Evolutionary conservation across 495 filamentous ascomycete species (phyloP), one percentile per base, ranked within the genome.

Genomic region (Penicillium manginii): DNA sequence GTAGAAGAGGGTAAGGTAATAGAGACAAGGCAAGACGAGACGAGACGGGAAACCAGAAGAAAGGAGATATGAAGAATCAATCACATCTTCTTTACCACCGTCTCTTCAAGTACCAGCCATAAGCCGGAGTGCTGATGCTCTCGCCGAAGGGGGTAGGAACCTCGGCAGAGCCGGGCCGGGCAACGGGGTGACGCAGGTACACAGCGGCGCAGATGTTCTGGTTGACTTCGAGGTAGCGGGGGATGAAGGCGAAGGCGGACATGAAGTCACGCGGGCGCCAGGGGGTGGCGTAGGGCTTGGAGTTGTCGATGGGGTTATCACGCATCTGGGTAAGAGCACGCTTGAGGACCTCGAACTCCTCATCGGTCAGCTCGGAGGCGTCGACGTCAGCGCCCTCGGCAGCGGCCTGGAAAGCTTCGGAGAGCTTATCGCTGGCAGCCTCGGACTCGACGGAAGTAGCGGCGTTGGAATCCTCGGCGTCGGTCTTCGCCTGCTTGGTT

Each of bases 171-270:
- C 96, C 92, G 10, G 89, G 88, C 19, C 91, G 81, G n/a, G 91
- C 96, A 48, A 97, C 96, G 3, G 94, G 96, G 78, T 98, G 92
- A 59, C 94, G 84, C 59, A 98, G 75, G 76, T 98, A 98, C 40
- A 98, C 93, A 18, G 94, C 94, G 15, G 92, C 85, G 77, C 94
- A 98, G 65, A 97, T 89, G 65, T 90, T 92, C 69, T 93, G 93
- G 79, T 97, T 97, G 66, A 98, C 94, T 78, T 98, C 94, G 57
- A 98, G 83, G 76, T 96, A 98, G 57, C 90, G 81, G 19, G 94
- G 94, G 57, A 98, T 91, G 73, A 97, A 97, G 14, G 92, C 92
- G 72, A 98, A 98, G 2, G 92, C 85, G 18, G 82, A 78, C 89
- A 98, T 93, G 78, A 84, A 98, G 49, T 86, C 81, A 40, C 92